Evolutionary conservation across 768 basidiomycete species (phyloP), one percentile per base, ranked within the genome.

Genomic region (Kwoniella dendrophila): DNA sequence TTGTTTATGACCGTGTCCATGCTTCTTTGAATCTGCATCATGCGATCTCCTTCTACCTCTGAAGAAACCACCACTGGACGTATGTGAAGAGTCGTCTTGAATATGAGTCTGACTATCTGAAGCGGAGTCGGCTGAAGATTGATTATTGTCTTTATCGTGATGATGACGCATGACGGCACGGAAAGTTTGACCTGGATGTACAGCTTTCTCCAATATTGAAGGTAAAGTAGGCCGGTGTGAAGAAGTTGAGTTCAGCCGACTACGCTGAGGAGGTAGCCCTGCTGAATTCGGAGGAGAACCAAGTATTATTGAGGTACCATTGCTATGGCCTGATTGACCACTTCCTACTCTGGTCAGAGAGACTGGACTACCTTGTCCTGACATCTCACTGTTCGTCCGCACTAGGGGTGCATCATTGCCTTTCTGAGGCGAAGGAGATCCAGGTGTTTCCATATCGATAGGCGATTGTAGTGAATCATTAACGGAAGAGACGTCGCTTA

Each of bases 171-270:
- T 61, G 8, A 73, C 79, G 1, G 71, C 66, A 10, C 74, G 67
- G 33, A 81, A 70, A 27, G 74, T 64, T 6, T 70, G 64, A 10
- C 72, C 68, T 1, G 78, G 81, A 64, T 81, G 81, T 6, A 78
- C 70, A 3, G 80, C 81, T 57, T 78, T 79, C 52, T 81, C 81
- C 47, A 81, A 67, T 54, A 82, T 80, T 40, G 80, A 80, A 0
- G 81, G 81, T 0, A 81, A 68, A n/a, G 78, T 78, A 0, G 80
- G 80, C 16, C 81, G 73, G 2, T 77, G 66, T n/a, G 71, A 57
- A 22, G 67, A 59, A 40, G 63, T 52, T 18, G 70, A 66, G n/a
- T 47, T 54, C 5, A 49, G 56, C 12, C 59, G 60, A 50, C 64
- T 33, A 8, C 60, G 60, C 11, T 40, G 33, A 5, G 52, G 60